Evolutionary conservation across 148 eudicot genomes (phyloP).

Genomic region (Chenopodium quinoa): DNA sequence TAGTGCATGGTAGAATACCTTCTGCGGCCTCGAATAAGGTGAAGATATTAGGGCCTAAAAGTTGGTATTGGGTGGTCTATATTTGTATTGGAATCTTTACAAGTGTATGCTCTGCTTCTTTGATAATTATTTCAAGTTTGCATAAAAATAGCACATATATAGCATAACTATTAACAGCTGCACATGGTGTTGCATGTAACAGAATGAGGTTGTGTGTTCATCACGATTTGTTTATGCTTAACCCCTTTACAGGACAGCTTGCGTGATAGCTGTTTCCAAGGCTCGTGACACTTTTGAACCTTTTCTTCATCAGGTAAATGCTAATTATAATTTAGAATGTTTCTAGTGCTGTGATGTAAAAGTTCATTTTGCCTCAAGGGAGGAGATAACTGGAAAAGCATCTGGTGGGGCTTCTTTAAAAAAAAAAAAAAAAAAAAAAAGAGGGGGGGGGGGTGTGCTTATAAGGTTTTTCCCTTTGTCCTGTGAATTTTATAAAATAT

Average conservation of each 20-base stretch:
- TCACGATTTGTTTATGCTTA: not conserved
- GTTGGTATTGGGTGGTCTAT: not conserved
- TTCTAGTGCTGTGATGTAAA: not conserved
- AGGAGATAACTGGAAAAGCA: not conserved
- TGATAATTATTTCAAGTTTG: not conserved
- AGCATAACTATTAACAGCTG: not conserved
- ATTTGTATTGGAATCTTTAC: not conserved
- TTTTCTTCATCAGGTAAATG: slow-evolving; percentile 85
- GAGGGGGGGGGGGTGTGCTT: not conserved
- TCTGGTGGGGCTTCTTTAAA: not conserved
- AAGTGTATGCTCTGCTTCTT: slow-evolving; percentile 2
- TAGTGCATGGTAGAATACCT: too few relatives aligned
- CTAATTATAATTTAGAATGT: slow-evolving; percentile 5
- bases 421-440: too few relatives aligned
- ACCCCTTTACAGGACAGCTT: slow-evolving; percentile 70
- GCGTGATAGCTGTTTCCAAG: slow-evolving; percentile 97
- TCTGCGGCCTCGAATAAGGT: too few relatives aligned
- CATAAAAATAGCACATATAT: not conserved
- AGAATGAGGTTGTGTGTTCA: not conserved
- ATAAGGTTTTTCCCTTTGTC: not conserved
- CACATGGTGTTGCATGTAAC: not conserved
- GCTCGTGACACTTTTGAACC: slow-evolving; percentile 99
- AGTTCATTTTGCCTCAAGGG: not conserved
- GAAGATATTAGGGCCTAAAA: not conserved
- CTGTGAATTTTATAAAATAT: not conserved